Evolutionary conservation across 176 grass and related monocot species (phyloP).

Genomic region (Oropetium thomaeum): DNA sequence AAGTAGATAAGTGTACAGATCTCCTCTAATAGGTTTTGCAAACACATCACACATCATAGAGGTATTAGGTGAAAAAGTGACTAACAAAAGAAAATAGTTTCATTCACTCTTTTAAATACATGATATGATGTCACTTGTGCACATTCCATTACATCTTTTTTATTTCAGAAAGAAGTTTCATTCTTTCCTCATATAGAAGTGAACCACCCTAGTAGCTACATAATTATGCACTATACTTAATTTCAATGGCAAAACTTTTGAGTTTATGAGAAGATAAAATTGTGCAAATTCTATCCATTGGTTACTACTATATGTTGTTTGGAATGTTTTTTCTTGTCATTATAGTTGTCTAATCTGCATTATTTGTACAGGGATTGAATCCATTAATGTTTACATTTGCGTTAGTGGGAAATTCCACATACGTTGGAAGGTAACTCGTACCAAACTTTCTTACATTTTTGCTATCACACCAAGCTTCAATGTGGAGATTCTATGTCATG

Average conservation of each 20-base stretch:
- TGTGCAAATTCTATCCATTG: neutral
- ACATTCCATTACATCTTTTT: too few species aligned
- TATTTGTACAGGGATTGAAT: conserved; percentile 73
- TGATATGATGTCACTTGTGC: too few species aligned
- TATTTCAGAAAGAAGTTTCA: too few species aligned
- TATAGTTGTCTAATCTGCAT: conserved; percentile 31
- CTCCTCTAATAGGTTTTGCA: neutral
- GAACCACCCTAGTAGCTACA: too few species aligned
- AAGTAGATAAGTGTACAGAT: neutral
- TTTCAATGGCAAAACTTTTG: neutral
- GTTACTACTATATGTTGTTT: neutral
- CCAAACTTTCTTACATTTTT: neutral
- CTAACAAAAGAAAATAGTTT: neutral
- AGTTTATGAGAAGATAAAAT: conserved; percentile 14
- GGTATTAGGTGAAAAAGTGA: neutral
- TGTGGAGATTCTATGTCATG: neutral
- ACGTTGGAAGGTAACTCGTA: conserved; percentile 83
- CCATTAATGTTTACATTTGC: conserved; percentile 96
- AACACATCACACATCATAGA: neutral
- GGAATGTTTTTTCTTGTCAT: neutral
- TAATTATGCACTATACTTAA: neutral
- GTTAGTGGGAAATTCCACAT: conserved; percentile 79
- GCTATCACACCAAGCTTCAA: neutral
- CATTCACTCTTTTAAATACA: too few species aligned
- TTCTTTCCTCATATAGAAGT: too few species aligned